Conservation (phyloP, 495 filamentous ascomycete genomes). For the Parathielavia hyrcaniae region DNA sequence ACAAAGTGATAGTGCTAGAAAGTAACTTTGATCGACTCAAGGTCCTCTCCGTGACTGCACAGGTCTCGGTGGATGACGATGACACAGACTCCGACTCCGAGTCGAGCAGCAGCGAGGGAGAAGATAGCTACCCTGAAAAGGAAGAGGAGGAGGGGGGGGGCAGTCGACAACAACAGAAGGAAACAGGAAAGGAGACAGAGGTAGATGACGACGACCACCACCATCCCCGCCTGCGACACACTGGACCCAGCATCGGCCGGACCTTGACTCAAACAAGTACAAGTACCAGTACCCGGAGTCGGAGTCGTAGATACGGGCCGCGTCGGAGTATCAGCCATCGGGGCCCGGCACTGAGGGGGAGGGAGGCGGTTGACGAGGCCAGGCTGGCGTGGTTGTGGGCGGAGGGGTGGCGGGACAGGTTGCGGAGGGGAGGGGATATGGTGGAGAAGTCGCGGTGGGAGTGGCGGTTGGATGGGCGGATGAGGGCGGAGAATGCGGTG, state of each 20-base stretch:
- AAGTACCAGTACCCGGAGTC: neutral
- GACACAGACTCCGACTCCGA: neutral
- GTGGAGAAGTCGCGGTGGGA: constrained; percentile 23
- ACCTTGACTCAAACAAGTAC: neutral
- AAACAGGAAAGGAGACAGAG: too few species aligned
- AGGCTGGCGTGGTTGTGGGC: constrained; percentile 24
- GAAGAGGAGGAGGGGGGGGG: neutral
- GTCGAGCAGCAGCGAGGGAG: neutral
- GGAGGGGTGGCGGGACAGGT: constrained; percentile 24
- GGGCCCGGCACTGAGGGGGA: neutral
- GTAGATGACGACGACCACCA: too few species aligned
- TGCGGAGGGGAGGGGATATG: constrained; percentile 16
- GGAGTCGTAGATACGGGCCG: neutral
- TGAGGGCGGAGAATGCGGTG: neutral
- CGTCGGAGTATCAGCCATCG: too few species aligned
- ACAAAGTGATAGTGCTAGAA: constrained; percentile 1
- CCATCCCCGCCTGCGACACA: neutral
- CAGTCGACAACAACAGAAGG: too few species aligned
- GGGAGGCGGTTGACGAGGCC: constrained; percentile 8
- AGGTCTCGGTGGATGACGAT: constrained; percentile 15
- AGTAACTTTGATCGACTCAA: constrained; percentile 19
- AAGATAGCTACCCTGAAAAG: neutral
- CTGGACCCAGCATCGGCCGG: neutral
- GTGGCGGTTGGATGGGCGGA: constrained; percentile 14
- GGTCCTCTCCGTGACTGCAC: constrained; percentile 11